Evolutionary conservation across 352 stramenopile species (phyloP).

Genomic region (Elongisporangium prolatum): DNA sequence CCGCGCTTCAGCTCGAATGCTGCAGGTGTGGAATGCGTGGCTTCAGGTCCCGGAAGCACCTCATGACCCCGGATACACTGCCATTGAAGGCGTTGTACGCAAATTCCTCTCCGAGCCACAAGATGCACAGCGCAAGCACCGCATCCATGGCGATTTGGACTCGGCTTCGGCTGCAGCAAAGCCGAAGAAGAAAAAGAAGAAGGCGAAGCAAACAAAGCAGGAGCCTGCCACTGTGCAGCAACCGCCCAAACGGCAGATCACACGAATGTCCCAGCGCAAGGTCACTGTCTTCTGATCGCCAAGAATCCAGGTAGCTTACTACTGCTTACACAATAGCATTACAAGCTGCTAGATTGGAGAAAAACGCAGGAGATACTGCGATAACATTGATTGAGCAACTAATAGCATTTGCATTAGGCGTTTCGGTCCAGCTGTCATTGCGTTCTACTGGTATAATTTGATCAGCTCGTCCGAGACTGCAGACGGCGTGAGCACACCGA

Average conservation of each 20-base stretch:
- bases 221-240: background rate
- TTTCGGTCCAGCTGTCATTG: too few relatives aligned
- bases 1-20: constrained; percentile 52
- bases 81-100: constrained; percentile 45
- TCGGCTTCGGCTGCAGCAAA: too few relatives aligned
- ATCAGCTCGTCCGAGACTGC: constrained; percentile 98
- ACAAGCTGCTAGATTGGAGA: too few relatives aligned
- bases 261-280: too few relatives aligned
- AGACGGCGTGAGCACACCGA: constrained; percentile 96
- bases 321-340: too few relatives aligned
- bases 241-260: too few relatives aligned
- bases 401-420: too few relatives aligned
- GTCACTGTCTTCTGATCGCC: too few relatives aligned
- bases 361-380: too few relatives aligned
- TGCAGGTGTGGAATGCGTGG: constrained; percentile 68
- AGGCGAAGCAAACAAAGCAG: background rate
- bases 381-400: too few relatives aligned
- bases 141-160: too few relatives aligned
- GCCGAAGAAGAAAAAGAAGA: constrained; percentile 4
- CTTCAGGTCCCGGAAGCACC: constrained; percentile 39
- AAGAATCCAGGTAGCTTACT: too few relatives aligned
- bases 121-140: background rate
- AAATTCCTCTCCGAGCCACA: constrained; percentile 31
- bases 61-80: constrained; percentile 38
- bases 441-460: constrained; percentile 93